These are phyloP conservation scores for Hypoxylon fragiforme DNA, from an alignment of 495 filamentous ascomycete species.

Conservation along the genomic window DNA sequence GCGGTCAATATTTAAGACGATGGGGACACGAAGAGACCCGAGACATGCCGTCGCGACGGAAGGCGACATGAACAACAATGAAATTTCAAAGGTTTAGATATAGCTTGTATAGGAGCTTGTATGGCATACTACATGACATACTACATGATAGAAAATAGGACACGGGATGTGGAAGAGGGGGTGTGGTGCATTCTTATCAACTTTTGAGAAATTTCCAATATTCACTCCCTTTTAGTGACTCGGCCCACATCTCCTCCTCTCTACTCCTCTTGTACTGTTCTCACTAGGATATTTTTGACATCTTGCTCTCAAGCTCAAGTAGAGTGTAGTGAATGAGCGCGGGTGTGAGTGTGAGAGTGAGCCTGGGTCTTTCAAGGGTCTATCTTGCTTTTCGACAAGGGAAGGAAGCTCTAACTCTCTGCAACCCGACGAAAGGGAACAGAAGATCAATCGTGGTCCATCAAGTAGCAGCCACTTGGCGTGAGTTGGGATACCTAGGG, in stretches of 20 bases:
- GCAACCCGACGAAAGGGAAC: slow-evolving; percentile 35
- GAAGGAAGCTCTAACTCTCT: slow-evolving; percentile 30
- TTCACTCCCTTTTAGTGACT: slow-evolving; percentile 30
- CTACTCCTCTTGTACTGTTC: slow-evolving; percentile 4
- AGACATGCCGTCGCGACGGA: slow-evolving; percentile 29
- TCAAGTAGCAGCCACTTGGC: slow-evolving; percentile 35
- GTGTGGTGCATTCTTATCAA: slow-evolving; percentile 37
- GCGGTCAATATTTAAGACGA: slow-evolving; percentile 25
- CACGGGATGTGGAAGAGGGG: slow-evolving; percentile 11
- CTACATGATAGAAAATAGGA: slow-evolving; percentile 20
- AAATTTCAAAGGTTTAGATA: slow-evolving; percentile 10
- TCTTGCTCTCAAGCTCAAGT: too few relatives aligned
- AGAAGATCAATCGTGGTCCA: slow-evolving; percentile 32
- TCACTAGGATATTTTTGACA: slow-evolving; percentile 8
- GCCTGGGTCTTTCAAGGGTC: slow-evolving; percentile 24
- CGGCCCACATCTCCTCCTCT: slow-evolving; percentile 20
- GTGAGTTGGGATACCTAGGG: slow-evolving; percentile 23
- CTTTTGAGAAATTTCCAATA: slow-evolving; percentile 27
- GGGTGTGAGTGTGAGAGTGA: slow-evolving; percentile 6
- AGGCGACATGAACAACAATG: slow-evolving; percentile 31
- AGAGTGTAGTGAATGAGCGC: not conserved
- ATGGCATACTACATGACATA: too few relatives aligned
- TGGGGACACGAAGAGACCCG: slow-evolving; percentile 21
- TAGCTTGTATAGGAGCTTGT: slow-evolving; percentile 9
- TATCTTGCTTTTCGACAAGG: slow-evolving; percentile 26